These are phyloP conservation scores for Lachnellula arida DNA, from an alignment of 2,329 filamentous ascomycete genomes.

Conservation along the genomic window DNA sequence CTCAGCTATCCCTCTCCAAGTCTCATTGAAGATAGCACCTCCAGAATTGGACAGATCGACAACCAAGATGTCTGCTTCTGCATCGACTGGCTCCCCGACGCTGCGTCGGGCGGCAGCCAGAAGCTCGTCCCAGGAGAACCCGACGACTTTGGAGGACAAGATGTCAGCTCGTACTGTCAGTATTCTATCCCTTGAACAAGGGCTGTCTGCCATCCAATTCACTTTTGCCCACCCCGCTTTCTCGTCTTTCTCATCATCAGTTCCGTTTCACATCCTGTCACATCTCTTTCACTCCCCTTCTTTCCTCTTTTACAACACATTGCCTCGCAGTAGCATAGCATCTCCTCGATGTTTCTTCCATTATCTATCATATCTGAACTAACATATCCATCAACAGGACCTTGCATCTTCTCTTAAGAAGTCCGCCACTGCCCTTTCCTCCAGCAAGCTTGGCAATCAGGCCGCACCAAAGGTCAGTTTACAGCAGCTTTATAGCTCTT, in stretches of 20 bases:
- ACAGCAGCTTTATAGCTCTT: background rate
- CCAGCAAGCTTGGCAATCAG: slow-evolving; percentile 54
- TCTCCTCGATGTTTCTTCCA: background rate
- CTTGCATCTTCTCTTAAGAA: slow-evolving; percentile 28
- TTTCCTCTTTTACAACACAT: background rate
- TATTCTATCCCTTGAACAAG: slow-evolving; percentile 10
- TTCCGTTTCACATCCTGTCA: background rate
- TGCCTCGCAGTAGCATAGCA: background rate
- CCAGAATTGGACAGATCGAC: slow-evolving; percentile 6
- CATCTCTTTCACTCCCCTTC: too few species aligned
- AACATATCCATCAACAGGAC: slow-evolving; percentile 17
- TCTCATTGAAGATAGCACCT: slow-evolving; percentile 10
- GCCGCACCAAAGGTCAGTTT: slow-evolving; percentile 45
- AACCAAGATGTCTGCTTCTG: slow-evolving; percentile 37
- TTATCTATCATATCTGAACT: slow-evolving; percentile 11
- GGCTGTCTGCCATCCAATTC: background rate
- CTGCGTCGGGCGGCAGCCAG: slow-evolving; percentile 35
- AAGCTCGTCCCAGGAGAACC: slow-evolving; percentile 36
- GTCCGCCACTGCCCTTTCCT: slow-evolving; percentile 42
- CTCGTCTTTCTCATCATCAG: slow-evolving; percentile 2
- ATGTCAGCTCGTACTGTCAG: slow-evolving; percentile 31
- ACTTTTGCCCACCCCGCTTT: background rate
- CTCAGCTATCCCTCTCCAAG: slow-evolving; percentile 9
- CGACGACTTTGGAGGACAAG: slow-evolving; percentile 21
- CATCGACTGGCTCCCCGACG: slow-evolving; percentile 40